These are phyloP conservation scores for Drechslerella dactyloides DNA, from an alignment of 2,329 filamentous ascomycete species.

Conservation along the genomic window DNA sequence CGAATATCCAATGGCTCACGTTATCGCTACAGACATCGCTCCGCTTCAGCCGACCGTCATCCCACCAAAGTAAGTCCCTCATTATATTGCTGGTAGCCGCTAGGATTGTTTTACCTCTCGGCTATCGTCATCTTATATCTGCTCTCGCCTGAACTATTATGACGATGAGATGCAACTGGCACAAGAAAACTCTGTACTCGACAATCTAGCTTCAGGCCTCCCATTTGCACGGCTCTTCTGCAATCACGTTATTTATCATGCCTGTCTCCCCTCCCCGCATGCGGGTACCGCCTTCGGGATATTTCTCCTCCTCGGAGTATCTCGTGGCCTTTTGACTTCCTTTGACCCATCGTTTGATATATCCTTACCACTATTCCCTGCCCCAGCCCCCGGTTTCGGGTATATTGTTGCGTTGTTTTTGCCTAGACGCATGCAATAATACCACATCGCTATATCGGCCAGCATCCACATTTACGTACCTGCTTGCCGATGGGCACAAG, in stretches of 20 bases:
- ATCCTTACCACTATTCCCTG: constrained; percentile 8
- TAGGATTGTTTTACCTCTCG: constrained; percentile 27
- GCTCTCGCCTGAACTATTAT: constrained; percentile 11
- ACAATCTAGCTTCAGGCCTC: constrained; percentile 7
- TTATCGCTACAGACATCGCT: constrained; percentile 50
- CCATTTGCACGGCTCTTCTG: too few relatives aligned
- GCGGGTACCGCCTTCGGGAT: constrained; percentile 18
- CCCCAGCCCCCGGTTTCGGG: constrained; percentile 43
- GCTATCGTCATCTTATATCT: constrained; percentile 35
- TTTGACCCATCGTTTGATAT: constrained; percentile 21
- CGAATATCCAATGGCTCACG: constrained; percentile 50
- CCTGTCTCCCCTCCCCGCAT: constrained; percentile 23
- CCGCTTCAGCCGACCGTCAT: constrained; percentile 58
- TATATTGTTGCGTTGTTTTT: constrained; percentile 52
- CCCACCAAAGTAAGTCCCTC: constrained; percentile 62
- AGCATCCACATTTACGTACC: constrained; percentile 12
- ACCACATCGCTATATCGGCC: constrained; percentile 38
- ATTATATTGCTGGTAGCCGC: constrained; percentile 24
- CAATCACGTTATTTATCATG: neutral
- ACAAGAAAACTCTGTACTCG: neutral
- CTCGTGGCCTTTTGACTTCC: constrained; percentile 46
- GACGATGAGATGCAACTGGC: neutral
- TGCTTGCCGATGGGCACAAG: neutral
- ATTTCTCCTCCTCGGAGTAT: constrained; percentile 46
- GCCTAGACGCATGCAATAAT: constrained; percentile 45